Evolutionary conservation across 805 yeast genomes (phyloP).

Genomic region (Kodamaea jinghongensis): DNA sequence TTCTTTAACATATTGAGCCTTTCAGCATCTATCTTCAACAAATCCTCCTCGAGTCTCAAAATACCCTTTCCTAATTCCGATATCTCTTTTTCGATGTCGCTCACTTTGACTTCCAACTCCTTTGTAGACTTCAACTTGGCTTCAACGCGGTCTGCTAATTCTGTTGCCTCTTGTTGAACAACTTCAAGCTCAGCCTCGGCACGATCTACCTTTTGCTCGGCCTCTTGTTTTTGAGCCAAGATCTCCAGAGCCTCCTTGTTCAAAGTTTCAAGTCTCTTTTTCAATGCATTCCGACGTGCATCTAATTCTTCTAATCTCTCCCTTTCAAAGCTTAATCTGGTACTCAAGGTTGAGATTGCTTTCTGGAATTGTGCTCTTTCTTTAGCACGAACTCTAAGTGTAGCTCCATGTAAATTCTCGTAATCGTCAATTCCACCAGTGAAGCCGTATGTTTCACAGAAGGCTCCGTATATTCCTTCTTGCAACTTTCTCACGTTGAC

Average conservation of each 20-base stretch:
- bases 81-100: conserved; percentile 38
- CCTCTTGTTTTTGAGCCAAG: conserved; percentile 30
- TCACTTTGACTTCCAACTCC: conserved; percentile 27
- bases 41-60: conserved; percentile 47
- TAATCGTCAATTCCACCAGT: conserved; percentile 57
- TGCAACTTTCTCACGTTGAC: conserved; percentile 33
- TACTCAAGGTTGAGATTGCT: conserved; percentile 59
- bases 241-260: conserved; percentile 31
- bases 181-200: conserved; percentile 30
- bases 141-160: conserved; percentile 11
- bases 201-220: conserved; percentile 21
- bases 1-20: conserved; percentile 59
- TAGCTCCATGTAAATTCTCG: conserved; percentile 64
- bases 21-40: conserved; percentile 53
- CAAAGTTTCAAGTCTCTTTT: conserved; percentile 35
- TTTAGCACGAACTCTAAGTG: conserved; percentile 52
- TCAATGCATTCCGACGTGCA: conserved; percentile 44
- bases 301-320: conserved; percentile 55
- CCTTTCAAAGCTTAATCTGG: conserved; percentile 61
- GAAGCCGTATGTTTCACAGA: conserved; percentile 57
- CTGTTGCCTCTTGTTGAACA: conserved; percentile 17
- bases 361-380: conserved; percentile 61
- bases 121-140: conserved; percentile 28
- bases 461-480: conserved; percentile 44
- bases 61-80: conserved; percentile 28